Conservation (phyloP, 768 basidiomycete species). For the Lactarius hatsudake region DNA sequence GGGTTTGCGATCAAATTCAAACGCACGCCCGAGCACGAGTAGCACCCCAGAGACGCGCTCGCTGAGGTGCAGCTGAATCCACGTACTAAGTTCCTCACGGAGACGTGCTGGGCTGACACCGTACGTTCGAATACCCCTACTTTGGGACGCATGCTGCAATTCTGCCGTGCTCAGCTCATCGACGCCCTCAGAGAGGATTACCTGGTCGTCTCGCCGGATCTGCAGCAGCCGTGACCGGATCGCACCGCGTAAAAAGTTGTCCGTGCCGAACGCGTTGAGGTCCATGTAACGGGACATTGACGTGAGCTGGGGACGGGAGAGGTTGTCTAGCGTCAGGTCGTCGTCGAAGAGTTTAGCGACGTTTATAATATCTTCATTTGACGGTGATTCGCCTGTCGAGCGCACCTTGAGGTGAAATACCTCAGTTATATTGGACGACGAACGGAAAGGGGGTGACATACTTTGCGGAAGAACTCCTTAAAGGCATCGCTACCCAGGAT, state of each 20-base stretch:
- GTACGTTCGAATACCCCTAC: conserved; percentile 86
- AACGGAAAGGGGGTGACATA: conserved; percentile 32
- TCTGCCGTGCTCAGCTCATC: conserved; percentile 89
- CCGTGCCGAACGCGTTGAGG: conserved; percentile 96
- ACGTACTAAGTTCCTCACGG: conserved; percentile 85
- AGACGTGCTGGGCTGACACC: conserved; percentile 86
- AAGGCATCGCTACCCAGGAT: conserved; percentile 94
- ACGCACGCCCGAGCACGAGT: conserved; percentile 90
- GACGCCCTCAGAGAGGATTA: conserved; percentile 86
- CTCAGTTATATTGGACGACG: not conserved
- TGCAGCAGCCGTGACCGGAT: conserved; percentile 81
- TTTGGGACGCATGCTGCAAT: conserved; percentile 89
- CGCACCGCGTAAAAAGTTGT: conserved; percentile 93
- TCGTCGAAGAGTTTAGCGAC: conserved; percentile 98
- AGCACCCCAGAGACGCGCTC: conserved; percentile 92
- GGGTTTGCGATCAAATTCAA: conserved; percentile 81
- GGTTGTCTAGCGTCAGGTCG: conserved; percentile 95
- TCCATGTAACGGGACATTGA: conserved; percentile 99
- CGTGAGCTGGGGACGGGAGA: conserved; percentile 96
- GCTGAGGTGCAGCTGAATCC: conserved; percentile 90
- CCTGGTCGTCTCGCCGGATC: conserved; percentile 89
- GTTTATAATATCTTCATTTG: conserved; percentile 82
- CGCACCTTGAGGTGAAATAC: conserved; percentile 56
- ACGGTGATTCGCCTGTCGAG: conserved; percentile 92
- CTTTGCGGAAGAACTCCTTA: conserved; percentile 99